Evolutionary conservation across 352 stramenopile genomes (phyloP).

Genomic region (Blastocystis hominis): DNA sequence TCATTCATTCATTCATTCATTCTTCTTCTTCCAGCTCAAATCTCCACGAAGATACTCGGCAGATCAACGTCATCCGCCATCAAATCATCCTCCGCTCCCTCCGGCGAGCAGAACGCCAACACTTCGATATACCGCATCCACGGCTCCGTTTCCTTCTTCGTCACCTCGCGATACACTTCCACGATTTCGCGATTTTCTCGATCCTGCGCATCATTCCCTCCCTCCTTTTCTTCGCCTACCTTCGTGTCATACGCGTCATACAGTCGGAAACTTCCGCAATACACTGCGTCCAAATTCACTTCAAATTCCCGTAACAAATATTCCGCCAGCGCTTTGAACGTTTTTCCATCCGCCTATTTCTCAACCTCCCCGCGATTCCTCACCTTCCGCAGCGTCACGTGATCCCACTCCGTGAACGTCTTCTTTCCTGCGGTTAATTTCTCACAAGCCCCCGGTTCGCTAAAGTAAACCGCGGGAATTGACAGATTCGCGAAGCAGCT

Average conservation of each 20-base stretch:
- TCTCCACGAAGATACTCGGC: slow-evolving; percentile 7
- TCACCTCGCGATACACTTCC: not conserved
- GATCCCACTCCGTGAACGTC: slow-evolving; percentile 32
- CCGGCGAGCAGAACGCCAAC: slow-evolving; percentile 2
- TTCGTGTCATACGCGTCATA: slow-evolving; percentile 66
- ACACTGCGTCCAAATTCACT: slow-evolving; percentile 91
- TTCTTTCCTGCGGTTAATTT: not conserved
- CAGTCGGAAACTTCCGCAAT: slow-evolving; percentile 70
- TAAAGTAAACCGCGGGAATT: slow-evolving; percentile 18
- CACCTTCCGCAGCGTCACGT: not conserved
- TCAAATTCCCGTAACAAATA: slow-evolving; percentile 89
- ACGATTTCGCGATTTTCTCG: slow-evolving; percentile 8
- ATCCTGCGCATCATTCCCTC: not conserved
- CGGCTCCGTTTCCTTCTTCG: not conserved
- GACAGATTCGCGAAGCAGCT: slow-evolving; percentile 42
- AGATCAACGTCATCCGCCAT: slow-evolving; percentile 12
- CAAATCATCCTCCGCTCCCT: not conserved
- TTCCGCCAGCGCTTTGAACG: slow-evolving; percentile 64
- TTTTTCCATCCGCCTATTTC: not conserved
- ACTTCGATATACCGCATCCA: slow-evolving; percentile 4
- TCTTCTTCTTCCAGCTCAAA: not conserved
- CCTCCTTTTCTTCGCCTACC: not conserved
- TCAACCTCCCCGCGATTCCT: not conserved
- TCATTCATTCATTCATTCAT: not conserved
- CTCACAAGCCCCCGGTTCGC: not conserved